These are phyloP conservation scores for Colletotrichum sp. DNA, from an alignment of 2,329 filamentous ascomycete genomes.

Conservation along the genomic window DNA sequence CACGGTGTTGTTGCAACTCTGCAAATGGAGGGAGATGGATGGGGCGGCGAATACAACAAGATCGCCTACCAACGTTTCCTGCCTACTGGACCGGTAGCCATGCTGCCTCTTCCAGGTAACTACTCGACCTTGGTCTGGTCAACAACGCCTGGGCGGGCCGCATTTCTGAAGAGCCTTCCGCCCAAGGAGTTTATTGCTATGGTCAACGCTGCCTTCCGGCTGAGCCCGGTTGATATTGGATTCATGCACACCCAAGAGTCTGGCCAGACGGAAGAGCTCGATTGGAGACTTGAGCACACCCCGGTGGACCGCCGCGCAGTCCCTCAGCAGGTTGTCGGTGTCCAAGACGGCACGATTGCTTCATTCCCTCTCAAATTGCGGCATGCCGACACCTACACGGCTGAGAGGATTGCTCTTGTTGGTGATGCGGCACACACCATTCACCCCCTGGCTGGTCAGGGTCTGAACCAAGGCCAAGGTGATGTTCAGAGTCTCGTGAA, in stretches of 20 bases:
- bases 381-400: constrained; percentile 92
- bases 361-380: constrained; percentile 91
- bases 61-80: constrained; percentile 96
- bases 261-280: constrained; percentile 74
- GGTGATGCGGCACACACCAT: constrained; percentile 96
- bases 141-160: constrained; percentile 81
- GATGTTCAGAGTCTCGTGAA: constrained; percentile 82
- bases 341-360: constrained; percentile 82
- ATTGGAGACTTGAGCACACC: constrained; percentile 83
- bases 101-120: constrained; percentile 86
- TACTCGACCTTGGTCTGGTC: constrained; percentile 92
- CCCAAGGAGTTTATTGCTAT: constrained; percentile 78
- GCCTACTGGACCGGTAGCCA: constrained; percentile 87
- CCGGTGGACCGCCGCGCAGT: constrained; percentile 55
- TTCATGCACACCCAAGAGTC: constrained; percentile 74
- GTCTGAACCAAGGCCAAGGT: constrained; percentile 89
- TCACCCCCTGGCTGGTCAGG: constrained; percentile 93
- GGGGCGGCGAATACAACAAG: constrained; percentile 61
- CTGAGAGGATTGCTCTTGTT: constrained; percentile 87
- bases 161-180: constrained; percentile 77
- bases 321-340: constrained; percentile 69
- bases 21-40: constrained; percentile 67
- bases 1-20: constrained; percentile 93
- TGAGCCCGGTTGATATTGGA: constrained; percentile 77
- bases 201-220: constrained; percentile 92